phyloP scores from a whole-genome alignment of 805 yeast genomes.

The Cyberlindnera saturnus region DNA sequence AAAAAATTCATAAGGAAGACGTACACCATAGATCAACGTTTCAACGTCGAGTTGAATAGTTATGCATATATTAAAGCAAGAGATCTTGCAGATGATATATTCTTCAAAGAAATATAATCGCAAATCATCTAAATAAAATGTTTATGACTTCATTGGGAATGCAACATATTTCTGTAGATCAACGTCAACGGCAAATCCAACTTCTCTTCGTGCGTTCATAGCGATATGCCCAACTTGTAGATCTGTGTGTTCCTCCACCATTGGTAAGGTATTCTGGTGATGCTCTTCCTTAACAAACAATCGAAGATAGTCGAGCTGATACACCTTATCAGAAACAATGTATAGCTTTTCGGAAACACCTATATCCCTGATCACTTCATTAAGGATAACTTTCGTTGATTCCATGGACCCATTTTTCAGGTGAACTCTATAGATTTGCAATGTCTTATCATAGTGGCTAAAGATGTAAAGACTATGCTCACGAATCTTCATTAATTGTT shows the following conservation, averaged over 20 bases:
- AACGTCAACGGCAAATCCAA: conserved; percentile 34
- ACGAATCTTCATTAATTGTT: conserved; percentile 9
- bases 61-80: conserved; percentile 15
- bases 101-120: background rate
- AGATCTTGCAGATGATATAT: conserved; percentile 2
- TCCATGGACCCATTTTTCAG: background rate
- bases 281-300: background rate
- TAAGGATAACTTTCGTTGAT: conserved; percentile 1
- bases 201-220: conserved; percentile 21
- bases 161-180: conserved; percentile 23
- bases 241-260: background rate
- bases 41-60: conserved; percentile 11
- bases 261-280: conserved; percentile 17
- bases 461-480: conserved; percentile 8
- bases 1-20: conserved; percentile 19
- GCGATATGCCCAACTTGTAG: conserved; percentile 18
- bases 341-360: conserved; percentile 10
- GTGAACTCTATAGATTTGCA: conserved; percentile 14
- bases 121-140: background rate
- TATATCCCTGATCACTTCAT: conserved; percentile 7
- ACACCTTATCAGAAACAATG: background rate
- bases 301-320: background rate
- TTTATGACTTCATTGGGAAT: conserved; percentile 1
- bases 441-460: conserved; percentile 2
- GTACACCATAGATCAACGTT: conserved; percentile 14